These are phyloP conservation scores for Fraxinus excelsior DNA, from an alignment of 257 asterid genomes.

Conservation along the genomic window DNA sequence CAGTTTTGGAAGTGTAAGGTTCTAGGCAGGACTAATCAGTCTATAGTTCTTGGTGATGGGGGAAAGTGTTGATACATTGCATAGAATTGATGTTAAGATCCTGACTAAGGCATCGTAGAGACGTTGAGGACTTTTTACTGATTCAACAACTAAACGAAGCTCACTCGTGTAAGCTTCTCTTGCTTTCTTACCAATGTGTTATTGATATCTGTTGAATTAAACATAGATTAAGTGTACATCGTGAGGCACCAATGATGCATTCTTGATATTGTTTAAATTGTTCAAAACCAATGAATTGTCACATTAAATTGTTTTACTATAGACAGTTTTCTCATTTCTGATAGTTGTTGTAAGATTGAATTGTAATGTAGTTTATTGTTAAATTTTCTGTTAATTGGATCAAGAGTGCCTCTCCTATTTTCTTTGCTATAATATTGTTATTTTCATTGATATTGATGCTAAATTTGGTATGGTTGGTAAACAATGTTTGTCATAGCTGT, in stretches of 20 bases:
- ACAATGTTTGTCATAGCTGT: neutral
- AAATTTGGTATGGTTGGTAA: constrained; percentile 9
- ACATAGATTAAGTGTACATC: constrained; percentile 17
- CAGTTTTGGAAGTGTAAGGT: constrained; percentile 32
- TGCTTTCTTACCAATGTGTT: constrained; percentile 18
- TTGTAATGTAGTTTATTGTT: constrained; percentile 1
- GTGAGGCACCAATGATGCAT: too few species aligned
- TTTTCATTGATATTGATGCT: neutral
- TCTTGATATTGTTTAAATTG: neutral
- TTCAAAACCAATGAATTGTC: constrained; percentile 22
- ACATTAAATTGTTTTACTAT: neutral
- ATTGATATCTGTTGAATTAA: neutral
- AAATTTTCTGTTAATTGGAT: neutral
- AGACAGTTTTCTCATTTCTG: neutral
- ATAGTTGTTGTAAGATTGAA: neutral
- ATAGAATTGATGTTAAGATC: neutral
- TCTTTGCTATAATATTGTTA: neutral
- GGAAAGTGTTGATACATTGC: neutral
- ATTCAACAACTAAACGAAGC: constrained; percentile 24
- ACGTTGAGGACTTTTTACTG: constrained; percentile 16
- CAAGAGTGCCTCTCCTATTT: neutral
- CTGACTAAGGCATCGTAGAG: constrained; percentile 19
- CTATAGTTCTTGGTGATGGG: constrained; percentile 21
- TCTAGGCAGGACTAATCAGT: constrained; percentile 25
- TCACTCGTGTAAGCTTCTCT: constrained; percentile 25